These are phyloP conservation scores for Rhodotorula sp. DNA, from an alignment of 1,284 basidiomycete species.

Conservation along the genomic window DNA sequence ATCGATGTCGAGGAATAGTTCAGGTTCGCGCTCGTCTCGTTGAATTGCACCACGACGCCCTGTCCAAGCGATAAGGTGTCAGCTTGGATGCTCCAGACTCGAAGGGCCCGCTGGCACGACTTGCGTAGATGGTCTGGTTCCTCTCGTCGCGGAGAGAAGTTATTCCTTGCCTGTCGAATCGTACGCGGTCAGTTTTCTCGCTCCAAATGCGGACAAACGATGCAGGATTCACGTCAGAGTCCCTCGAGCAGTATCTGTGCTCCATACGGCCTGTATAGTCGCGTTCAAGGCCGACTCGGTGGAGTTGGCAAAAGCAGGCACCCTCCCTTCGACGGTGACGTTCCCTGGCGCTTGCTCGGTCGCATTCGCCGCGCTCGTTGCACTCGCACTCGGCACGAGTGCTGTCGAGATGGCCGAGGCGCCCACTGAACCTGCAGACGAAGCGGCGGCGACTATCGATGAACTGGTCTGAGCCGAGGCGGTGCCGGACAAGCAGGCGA, in stretches of 20 bases:
- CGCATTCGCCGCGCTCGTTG: not conserved
- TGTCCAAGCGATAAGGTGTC: not conserved
- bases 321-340: not conserved
- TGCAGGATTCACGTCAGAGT: conserved; percentile 12
- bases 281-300: not conserved
- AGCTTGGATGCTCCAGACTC: not conserved
- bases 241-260: conserved; percentile 3
- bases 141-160: conserved; percentile 15
- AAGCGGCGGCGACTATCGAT: conserved; percentile 6
- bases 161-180: conserved; percentile 5
- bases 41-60: conserved; percentile 28
- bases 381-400: not conserved
- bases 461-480: conserved; percentile 10
- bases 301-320: conserved; percentile 8
- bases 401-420: conserved; percentile 18
- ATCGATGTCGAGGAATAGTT: conserved; percentile 6
- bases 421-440: conserved; percentile 41
- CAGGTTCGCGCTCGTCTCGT: conserved; percentile 15
- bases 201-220: too few species aligned
- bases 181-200: not conserved
- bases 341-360: not conserved
- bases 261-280: conserved; percentile 19
- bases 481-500: not conserved
- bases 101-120: not conserved
- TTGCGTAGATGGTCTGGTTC: conserved; percentile 14